Evolutionary conservation across 2,329 filamentous ascomycete genomes (phyloP), one percentile per base, ranked within the genome.

Genomic region (Chaetomiaceae sp.): DNA sequence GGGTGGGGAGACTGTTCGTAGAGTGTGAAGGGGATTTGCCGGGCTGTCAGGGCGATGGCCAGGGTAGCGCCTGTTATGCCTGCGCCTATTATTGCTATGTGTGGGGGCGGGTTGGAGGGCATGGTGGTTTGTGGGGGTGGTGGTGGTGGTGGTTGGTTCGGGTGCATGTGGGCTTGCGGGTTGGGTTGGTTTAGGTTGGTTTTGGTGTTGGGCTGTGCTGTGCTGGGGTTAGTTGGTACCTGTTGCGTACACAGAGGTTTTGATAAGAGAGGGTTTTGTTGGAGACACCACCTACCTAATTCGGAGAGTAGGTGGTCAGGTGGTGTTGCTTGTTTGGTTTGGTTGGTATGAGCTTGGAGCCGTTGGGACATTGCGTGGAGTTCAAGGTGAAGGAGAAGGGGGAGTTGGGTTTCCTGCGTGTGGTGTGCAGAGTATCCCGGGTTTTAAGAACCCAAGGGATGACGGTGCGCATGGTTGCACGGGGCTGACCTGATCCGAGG

Each of bases 1-100:
- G 70, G 65, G 2, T 54, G 49, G 0, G 63, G 27, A 0, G 68
- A 63, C 14, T 66, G 62, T 51, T 71, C 68, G 57, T 70, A 71
- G 17, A 71, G 51, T 9, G 61, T 68, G 50, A 62, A 58, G 2
- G 56, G 54, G n/a, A 70, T 58, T 23, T 59, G 50, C 27, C 66
- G 63, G 43, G 57, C 50, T 13, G 60, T 55, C 5, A 71, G 63
- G 14, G 56, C 58, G 21, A 70, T 63, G 3, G 68, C 65, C 7
- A 70, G 61, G 5, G 63, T 65, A 1, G 70, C 55, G 10, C 68
- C 70, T 51, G 63, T 73, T 55, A 62, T 74, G 61, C 60, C 73
- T 58, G 59, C 72, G 60, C 61, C 75, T 19, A 71, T 59, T 30
- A 71, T 66, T 50, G 68, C 69, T 40, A 71, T 50, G 40, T 42